Evolutionary conservation across 306 rosid genomes (phyloP), one percentile per base, ranked within the genome.

Genomic region (Vigna nakashimae): DNA sequence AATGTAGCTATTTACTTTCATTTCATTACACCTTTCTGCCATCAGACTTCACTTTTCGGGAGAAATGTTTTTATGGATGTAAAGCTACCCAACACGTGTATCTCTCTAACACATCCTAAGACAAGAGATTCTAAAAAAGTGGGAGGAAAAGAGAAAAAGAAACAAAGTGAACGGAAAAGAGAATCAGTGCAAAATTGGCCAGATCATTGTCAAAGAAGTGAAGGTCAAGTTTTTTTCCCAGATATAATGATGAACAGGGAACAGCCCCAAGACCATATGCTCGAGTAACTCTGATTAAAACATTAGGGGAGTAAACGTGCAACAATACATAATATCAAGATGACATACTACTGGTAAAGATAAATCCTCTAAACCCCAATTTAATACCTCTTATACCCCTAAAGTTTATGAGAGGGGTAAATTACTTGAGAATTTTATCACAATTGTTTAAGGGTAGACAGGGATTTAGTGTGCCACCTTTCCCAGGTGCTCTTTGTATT

Each of bases 71-170:
- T 4, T 59, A 45, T 24, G 74, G 45, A 58, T 58, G 71, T 64
- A 88, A 75, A 75, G 87, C 69, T 78, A 50, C 88, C 90, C 80
- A 87, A 87, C 91, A 87, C 89, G 86, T 88, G 91, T 83, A 45
- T 45, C 79, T 64, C 73, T 77, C 14, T 16, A 60, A 64, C 58
- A 73, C 67, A 79, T 80, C 79, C 71, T 43, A 65, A 62, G 71
- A 73, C 28, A 24, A 74, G 60, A 78, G 79, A 78, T 53, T 59
- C 77, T 65, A 32, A 20, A 65, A 71, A 83, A 80, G 62, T 53
- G 20, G 45, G 69, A 64, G 68, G 60, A 56, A 70, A 86, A 52
- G 65, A 65, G 78, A 52, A 80, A 79, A 74, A 79, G 58, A 71
- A 79, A 46, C 75, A 66, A 81, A 83, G 82, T 69, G 57, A 69